phyloP scores from a whole-genome alignment of 2,329 filamentous ascomycete species.

The Colletotrichum musae region DNA sequence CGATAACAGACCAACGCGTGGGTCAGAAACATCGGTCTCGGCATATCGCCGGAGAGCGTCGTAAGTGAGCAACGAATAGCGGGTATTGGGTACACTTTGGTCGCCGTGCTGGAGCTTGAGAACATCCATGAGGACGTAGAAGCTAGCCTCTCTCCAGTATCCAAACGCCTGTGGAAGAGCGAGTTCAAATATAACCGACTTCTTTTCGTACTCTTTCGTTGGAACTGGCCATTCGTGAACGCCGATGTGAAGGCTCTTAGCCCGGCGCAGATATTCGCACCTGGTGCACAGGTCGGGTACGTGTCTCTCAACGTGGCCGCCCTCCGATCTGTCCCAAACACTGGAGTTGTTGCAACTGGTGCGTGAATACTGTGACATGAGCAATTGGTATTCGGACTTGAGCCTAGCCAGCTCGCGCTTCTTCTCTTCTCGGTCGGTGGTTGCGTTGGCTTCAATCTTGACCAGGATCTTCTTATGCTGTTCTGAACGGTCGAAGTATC shows the following conservation, averaged over 20 bases:
- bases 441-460: constrained; percentile 47
- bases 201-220: constrained; percentile 45
- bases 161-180: constrained; percentile 55
- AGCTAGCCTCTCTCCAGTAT: constrained; percentile 64
- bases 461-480: constrained; percentile 14
- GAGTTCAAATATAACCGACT: constrained; percentile 69
- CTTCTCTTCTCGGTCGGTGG: constrained; percentile 47
- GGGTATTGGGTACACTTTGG: neutral
- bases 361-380: constrained; percentile 43
- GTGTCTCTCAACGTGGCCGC: constrained; percentile 21
- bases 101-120: constrained; percentile 45
- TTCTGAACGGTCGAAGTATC: constrained; percentile 61
- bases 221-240: constrained; percentile 73
- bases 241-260: constrained; percentile 57
- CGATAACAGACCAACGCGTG: constrained; percentile 51
- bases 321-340: neutral
- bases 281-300: constrained; percentile 48
- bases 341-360: constrained; percentile 21
- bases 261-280: constrained; percentile 52
- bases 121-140: constrained; percentile 57
- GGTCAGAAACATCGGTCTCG: neutral
- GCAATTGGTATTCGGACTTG: constrained; percentile 46
- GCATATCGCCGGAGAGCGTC: neutral
- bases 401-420: constrained; percentile 49
- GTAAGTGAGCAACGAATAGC: neutral